phyloP scores from a whole-genome alignment of 2,329 filamentous ascomycete species.

The Talaromyces sp. region DNA sequence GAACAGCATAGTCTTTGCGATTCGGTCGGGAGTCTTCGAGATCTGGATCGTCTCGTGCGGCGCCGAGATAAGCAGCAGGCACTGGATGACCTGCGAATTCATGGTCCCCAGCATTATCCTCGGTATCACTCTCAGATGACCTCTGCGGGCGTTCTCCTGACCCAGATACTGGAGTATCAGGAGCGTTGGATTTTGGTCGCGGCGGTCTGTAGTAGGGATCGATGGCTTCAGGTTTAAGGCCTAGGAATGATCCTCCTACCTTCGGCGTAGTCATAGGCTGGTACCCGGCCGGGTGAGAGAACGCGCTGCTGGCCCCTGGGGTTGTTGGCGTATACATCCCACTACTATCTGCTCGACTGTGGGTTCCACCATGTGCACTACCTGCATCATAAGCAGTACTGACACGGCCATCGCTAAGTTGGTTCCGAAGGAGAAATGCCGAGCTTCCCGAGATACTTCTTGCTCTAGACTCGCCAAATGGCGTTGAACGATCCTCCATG shows the following conservation, averaged over 20 bases:
- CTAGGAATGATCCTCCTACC: conserved; percentile 36
- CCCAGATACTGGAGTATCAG: conserved; percentile 19
- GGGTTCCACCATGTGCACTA: conserved; percentile 40
- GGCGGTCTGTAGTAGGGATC: conserved; percentile 90
- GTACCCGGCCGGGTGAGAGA: conserved; percentile 61
- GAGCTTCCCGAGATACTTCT: conserved; percentile 59
- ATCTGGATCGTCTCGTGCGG: conserved; percentile 50
- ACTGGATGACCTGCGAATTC: conserved; percentile 40
- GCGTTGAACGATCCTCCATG: conserved; percentile 57
- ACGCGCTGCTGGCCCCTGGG: conserved; percentile 62
- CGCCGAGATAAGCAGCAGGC: conserved; percentile 50
- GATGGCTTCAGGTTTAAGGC: conserved; percentile 38
- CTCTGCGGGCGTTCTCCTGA: conserved; percentile 34
- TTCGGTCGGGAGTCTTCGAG: conserved; percentile 44
- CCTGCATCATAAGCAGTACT: conserved; percentile 52
- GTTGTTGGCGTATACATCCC: conserved; percentile 66
- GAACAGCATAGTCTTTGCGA: conserved; percentile 81
- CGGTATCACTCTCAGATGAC: conserved; percentile 24
- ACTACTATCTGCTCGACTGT: conserved; percentile 54
- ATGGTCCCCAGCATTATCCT: conserved; percentile 21
- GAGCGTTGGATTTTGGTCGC: conserved; percentile 60
- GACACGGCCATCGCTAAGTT: conserved; percentile 38
- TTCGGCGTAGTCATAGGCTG: conserved; percentile 39
- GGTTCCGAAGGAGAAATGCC: conserved; percentile 50
- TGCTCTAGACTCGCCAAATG: conserved; percentile 48